Conservation (phyloP, 805 yeast species). For the Ogataea nonfermentans region DNA sequence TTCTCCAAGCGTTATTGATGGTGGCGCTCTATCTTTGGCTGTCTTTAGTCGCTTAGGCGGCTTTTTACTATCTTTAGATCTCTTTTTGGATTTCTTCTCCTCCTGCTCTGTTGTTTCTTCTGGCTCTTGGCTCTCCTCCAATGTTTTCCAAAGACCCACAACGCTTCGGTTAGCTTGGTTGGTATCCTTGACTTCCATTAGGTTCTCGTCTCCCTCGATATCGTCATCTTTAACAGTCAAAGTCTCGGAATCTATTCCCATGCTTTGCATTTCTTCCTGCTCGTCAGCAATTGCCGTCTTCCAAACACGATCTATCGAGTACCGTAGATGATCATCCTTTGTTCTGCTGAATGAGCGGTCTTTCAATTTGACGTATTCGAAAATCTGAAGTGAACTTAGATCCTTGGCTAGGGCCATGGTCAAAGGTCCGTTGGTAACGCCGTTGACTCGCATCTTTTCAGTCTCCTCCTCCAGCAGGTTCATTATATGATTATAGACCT, state of each 20-base stretch:
- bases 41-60: slow-evolving; percentile 30
- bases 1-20: slow-evolving; percentile 62
- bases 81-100: slow-evolving; percentile 42
- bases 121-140: slow-evolving; percentile 12
- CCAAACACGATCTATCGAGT: slow-evolving; percentile 61
- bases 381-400: slow-evolving; percentile 47
- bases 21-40: slow-evolving; percentile 65
- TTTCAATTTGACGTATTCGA: slow-evolving; percentile 58
- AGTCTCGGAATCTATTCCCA: slow-evolving; percentile 28
- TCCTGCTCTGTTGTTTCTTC: slow-evolving; percentile 1
- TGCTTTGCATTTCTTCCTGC: slow-evolving; percentile 47
- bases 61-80: slow-evolving; percentile 39
- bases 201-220: slow-evolving; percentile 33
- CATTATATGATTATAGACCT: slow-evolving; percentile 54
- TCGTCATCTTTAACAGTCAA: slow-evolving; percentile 13
- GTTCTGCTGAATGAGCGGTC: slow-evolving; percentile 69
- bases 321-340: slow-evolving; percentile 61
- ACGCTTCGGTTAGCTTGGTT: slow-evolving; percentile 78
- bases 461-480: slow-evolving; percentile 60
- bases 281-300: slow-evolving; percentile 59
- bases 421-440: slow-evolving; percentile 36
- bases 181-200: slow-evolving; percentile 64
- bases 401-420: slow-evolving; percentile 61
- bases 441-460: slow-evolving; percentile 38
- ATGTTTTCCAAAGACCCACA: slow-evolving; percentile 62